These are phyloP conservation scores for Yamadazyma siamensis DNA, from an alignment of 1,139 yeast species.

Conservation along the genomic window DNA sequence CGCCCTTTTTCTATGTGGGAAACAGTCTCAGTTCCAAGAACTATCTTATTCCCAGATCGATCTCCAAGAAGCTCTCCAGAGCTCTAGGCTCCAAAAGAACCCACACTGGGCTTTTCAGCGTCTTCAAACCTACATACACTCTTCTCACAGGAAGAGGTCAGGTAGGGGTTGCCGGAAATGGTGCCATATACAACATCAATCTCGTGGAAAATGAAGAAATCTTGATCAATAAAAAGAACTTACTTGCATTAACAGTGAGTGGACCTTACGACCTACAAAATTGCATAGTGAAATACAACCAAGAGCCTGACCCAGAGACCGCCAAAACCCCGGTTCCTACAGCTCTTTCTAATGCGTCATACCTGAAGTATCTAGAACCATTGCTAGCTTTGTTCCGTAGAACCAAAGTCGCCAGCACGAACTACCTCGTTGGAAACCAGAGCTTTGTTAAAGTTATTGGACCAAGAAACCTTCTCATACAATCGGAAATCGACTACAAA, in stretches of 20 bases:
- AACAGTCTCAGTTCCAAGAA: slow-evolving; percentile 40
- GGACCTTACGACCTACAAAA: slow-evolving; percentile 47
- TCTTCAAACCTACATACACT: slow-evolving; percentile 38
- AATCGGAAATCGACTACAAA: slow-evolving; percentile 26
- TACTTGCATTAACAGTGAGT: slow-evolving; percentile 51
- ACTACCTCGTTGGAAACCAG: slow-evolving; percentile 27
- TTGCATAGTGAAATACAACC: slow-evolving; percentile 25
- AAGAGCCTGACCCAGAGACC: background rate
- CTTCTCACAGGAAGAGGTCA: slow-evolving; percentile 58
- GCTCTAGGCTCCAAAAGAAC: slow-evolving; percentile 11
- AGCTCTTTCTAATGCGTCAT: background rate
- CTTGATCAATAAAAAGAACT: slow-evolving; percentile 42
- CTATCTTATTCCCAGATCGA: slow-evolving; percentile 35
- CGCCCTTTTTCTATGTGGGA: slow-evolving; percentile 53
- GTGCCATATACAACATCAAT: slow-evolving; percentile 50
- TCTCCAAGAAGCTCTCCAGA: slow-evolving; percentile 33
- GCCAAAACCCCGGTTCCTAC: background rate
- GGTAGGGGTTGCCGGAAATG: slow-evolving; percentile 53
- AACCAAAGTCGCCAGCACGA: slow-evolving; percentile 8
- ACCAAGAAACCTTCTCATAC: slow-evolving; percentile 53
- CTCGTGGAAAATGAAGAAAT: slow-evolving; percentile 47
- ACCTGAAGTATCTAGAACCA: slow-evolving; percentile 1
- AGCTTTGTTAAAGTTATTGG: slow-evolving; percentile 50
- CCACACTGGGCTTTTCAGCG: slow-evolving; percentile 34
- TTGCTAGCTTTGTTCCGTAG: slow-evolving; percentile 4